Percentiles rank a stretch among this genome's conserved stretches.
Conservation (phyloP, 768 basidiomycete genomes). For the Asterophora parasitica region DNA sequence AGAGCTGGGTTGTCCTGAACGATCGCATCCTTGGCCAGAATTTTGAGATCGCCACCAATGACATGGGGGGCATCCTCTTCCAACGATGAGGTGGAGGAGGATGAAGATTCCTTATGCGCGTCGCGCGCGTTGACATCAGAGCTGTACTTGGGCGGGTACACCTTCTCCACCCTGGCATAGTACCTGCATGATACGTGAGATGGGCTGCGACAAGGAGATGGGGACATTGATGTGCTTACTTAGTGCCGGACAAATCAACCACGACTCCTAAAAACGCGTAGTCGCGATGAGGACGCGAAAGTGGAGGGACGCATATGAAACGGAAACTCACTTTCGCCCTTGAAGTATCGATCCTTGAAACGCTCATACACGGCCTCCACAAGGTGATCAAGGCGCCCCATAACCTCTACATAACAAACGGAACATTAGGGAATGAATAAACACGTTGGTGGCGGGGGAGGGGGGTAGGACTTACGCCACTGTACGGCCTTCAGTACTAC, state of each 20-base stretch:
- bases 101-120: slow-evolving; percentile 44
- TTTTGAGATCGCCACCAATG: slow-evolving; percentile 75
- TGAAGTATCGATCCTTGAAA: slow-evolving; percentile 94
- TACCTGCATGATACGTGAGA: slow-evolving; percentile 47
- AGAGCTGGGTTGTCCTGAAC: slow-evolving; percentile 70
- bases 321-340: slow-evolving; percentile 73
- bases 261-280: slow-evolving; percentile 56
- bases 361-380: slow-evolving; percentile 95
- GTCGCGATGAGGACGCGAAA: slow-evolving; percentile 14
- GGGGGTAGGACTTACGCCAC: slow-evolving; percentile 74
- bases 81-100: slow-evolving; percentile 32
- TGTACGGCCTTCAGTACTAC: slow-evolving; percentile 90
- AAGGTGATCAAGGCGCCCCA: slow-evolving; percentile 91
- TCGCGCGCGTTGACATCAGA: slow-evolving; percentile 42
- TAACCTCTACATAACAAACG: slow-evolving; percentile 65
- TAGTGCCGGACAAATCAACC: slow-evolving; percentile 83
- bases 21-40: slow-evolving; percentile 65
- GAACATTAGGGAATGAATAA: slow-evolving; percentile 14
- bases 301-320: neutral
- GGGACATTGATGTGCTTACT: slow-evolving; percentile 41
- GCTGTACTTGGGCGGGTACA: slow-evolving; percentile 62
- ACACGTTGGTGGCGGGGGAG: slow-evolving; percentile 13
- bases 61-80: slow-evolving; percentile 59
- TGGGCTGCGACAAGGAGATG: slow-evolving; percentile 3
- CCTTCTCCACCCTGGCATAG: slow-evolving; percentile 74